Percentiles rank a stretch among this genome's conserved stretches.
These are phyloP conservation scores for Aphanomyces cochlioides DNA, from an alignment of 352 stramenopile genomes.

Conservation along the genomic window DNA sequence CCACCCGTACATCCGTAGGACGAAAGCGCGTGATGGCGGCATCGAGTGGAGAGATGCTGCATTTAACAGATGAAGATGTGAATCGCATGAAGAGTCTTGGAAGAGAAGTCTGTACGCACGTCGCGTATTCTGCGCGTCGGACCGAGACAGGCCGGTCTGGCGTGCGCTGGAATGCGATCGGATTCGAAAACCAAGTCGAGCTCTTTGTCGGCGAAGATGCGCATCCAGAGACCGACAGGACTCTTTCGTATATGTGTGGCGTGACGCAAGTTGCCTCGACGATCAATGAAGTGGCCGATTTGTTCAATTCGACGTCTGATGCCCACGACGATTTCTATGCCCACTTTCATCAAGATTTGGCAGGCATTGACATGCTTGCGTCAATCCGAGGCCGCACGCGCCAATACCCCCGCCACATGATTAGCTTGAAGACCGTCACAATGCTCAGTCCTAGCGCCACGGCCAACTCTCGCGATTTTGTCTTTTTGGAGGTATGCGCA, in stretches of 20 bases:
- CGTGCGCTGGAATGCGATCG: slow-evolving; percentile 67
- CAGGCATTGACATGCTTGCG: slow-evolving; percentile 71
- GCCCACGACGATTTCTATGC: slow-evolving; percentile 36
- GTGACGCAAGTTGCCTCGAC: slow-evolving; percentile 65
- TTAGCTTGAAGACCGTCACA: slow-evolving; percentile 75
- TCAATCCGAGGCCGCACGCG: slow-evolving; percentile 51
- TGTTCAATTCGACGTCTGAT: slow-evolving; percentile 53
- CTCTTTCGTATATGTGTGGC: slow-evolving; percentile 42
- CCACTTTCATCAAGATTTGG: slow-evolving; percentile 41
- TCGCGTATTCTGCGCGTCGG: slow-evolving; percentile 74
- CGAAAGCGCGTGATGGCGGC: too few relatives aligned
- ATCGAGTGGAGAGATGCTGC: slow-evolving; percentile 29
- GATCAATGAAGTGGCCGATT: slow-evolving; percentile 76
- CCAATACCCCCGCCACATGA: slow-evolving; percentile 77
- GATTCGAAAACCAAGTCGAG: slow-evolving; percentile 65
- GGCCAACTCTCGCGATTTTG: slow-evolving; percentile 70
- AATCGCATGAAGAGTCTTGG: slow-evolving; percentile 68
- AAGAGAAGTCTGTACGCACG: slow-evolving; percentile 79
- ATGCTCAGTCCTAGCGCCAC: slow-evolving; percentile 72
- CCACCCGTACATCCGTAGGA: too few relatives aligned
- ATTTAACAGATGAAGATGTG: slow-evolving; percentile 61
- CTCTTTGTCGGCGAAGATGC: slow-evolving; percentile 54
- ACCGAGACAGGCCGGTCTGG: slow-evolving; percentile 47
- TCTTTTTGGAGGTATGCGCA: slow-evolving; percentile 70
- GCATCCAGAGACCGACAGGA: not conserved